Conservation (phyloP, 2,329 filamentous ascomycete genomes). For the Emericellopsis atlantica region DNA sequence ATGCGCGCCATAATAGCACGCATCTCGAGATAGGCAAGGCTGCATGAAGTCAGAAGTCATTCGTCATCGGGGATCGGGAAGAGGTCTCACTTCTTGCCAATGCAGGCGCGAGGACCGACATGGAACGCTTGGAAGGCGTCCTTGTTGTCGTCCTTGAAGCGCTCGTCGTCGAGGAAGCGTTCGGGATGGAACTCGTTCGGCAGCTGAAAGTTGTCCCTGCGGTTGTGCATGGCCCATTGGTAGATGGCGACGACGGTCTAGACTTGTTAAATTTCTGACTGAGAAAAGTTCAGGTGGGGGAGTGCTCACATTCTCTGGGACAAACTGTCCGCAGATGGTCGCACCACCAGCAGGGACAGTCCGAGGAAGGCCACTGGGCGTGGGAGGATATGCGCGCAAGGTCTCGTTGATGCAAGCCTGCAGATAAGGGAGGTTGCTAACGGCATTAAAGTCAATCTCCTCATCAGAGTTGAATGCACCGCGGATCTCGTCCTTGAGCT, state of each 20-base stretch:
- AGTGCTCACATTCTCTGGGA: slow-evolving; percentile 14
- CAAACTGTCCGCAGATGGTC: slow-evolving; percentile 11
- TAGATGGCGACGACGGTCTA: slow-evolving; percentile 25
- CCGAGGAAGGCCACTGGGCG: slow-evolving; percentile 8
- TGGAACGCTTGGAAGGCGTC: slow-evolving; percentile 31
- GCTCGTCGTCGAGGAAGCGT: slow-evolving; percentile 24
- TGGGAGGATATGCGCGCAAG: slow-evolving; percentile 21
- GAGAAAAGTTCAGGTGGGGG: neutral
- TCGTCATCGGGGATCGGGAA: neutral
- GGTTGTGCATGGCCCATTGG: slow-evolving; percentile 27
- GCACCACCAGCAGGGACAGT: slow-evolving; percentile 16
- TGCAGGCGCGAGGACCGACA: slow-evolving; percentile 31
- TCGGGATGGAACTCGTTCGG: slow-evolving; percentile 31
- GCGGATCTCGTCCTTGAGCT: slow-evolving; percentile 16
- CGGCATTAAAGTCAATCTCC: slow-evolving; percentile 20
- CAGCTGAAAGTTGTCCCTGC: slow-evolving; percentile 25
- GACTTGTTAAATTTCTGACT: neutral
- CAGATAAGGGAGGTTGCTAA: slow-evolving; percentile 14
- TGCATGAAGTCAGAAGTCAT: neutral
- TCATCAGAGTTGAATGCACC: slow-evolving; percentile 12
- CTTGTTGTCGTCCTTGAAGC: slow-evolving; percentile 22
- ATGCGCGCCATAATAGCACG: slow-evolving; percentile 31
- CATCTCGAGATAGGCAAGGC: slow-evolving; percentile 36
- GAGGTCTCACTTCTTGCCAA: slow-evolving; percentile 30
- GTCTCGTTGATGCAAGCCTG: slow-evolving; percentile 24